These are phyloP conservation scores for Calonectria ilicicola DNA, from an alignment of 2,329 filamentous ascomycete species.

Conservation along the genomic window DNA sequence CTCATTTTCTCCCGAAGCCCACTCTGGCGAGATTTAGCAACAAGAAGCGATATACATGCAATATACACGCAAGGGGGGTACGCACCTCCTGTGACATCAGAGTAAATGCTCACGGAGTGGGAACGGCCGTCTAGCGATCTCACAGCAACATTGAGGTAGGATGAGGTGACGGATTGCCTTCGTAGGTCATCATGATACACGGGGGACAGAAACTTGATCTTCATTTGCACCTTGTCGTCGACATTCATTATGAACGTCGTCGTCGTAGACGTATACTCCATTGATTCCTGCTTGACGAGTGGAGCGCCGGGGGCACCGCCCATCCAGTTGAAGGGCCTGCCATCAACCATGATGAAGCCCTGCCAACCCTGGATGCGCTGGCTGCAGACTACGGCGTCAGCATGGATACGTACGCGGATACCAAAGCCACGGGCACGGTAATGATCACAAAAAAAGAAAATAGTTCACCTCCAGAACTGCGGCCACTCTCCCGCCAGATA, in stretches of 20 bases:
- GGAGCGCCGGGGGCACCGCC: constrained; percentile 63
- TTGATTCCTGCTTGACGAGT: constrained; percentile 70
- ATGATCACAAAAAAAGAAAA: no score
- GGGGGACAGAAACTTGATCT: constrained; percentile 77
- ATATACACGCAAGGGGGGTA: no score
- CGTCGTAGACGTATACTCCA: constrained; percentile 78
- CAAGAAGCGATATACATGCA: neutral
- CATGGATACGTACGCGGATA: neutral
- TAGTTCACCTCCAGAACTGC: constrained; percentile 72
- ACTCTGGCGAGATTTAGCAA: constrained; percentile 64
- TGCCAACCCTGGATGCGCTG: constrained; percentile 70
- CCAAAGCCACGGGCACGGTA: neutral
- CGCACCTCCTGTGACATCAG: constrained; percentile 69
- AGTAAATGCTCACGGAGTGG: constrained; percentile 78
- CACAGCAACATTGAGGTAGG: constrained; percentile 76
- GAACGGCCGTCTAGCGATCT: constrained; percentile 69
- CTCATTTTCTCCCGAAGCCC: constrained; percentile 72
- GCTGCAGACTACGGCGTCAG: neutral
- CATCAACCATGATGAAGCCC: constrained; percentile 78
- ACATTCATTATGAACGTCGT: constrained; percentile 78
- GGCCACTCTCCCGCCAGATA: constrained; percentile 78
- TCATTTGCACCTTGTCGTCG: constrained; percentile 71
- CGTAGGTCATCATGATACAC: constrained; percentile 74
- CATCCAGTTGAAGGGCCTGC: constrained; percentile 74
- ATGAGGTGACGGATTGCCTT: constrained; percentile 77